phyloP scores from a whole-genome alignment of 306 rosid species.

The Casuarina cunninghamiana region DNA sequence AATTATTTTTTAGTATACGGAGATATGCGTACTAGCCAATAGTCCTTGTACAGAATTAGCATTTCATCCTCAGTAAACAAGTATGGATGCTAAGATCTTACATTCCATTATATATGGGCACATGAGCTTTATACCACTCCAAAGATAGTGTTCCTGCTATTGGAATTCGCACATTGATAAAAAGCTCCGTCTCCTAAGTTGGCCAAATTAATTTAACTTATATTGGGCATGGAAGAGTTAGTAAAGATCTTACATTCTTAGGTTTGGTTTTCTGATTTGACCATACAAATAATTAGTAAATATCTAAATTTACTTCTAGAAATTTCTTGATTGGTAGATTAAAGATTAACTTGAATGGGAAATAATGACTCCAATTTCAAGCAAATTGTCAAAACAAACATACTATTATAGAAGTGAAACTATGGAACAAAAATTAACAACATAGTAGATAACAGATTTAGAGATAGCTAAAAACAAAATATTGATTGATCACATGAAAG shows the following conservation, averaged over 20 bases:
- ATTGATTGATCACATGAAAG: not conserved
- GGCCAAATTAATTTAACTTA: too few species aligned
- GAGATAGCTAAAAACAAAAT: not conserved
- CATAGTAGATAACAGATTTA: not conserved
- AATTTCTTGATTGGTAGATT: not conserved
- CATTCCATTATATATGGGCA: not conserved
- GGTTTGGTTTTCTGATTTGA: not conserved
- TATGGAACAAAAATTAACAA: not conserved
- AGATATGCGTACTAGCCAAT: too few species aligned
- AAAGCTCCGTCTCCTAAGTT: not conserved
- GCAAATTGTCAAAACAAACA: not conserved
- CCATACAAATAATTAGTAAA: not conserved
- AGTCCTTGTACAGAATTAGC: not conserved
- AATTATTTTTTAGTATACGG: too few species aligned
- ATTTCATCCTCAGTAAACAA: not conserved
- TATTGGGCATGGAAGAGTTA: not conserved
- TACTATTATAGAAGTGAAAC: not conserved
- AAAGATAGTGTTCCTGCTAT: not conserved
- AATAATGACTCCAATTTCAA: not conserved
- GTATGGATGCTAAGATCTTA: not conserved
- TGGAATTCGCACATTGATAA: not conserved
- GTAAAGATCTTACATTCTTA: too few species aligned
- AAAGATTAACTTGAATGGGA: not conserved
- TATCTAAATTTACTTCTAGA: not conserved
- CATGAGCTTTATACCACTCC: too few species aligned